Evolutionary conservation across 208 protist genomes (phyloP), one percentile per base, ranked within the genome.

Genomic region (Leishmania guyanensis): DNA sequence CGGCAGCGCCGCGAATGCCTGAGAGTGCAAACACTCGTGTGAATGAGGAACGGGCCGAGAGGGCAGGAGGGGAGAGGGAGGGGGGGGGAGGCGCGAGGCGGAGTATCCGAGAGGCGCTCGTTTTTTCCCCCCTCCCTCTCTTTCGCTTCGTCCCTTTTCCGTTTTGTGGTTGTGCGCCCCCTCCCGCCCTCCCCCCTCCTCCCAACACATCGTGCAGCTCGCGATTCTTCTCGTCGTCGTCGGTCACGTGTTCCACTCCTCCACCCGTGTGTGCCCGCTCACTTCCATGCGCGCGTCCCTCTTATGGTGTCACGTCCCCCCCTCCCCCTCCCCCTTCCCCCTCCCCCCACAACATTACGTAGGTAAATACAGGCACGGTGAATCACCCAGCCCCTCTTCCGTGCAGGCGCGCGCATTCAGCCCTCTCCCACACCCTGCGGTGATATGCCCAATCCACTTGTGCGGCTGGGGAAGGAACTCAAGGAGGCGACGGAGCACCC

Each of bases 401-500:
- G 10, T 53, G 50, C 48, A 83, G 29, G 65, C 60, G 54, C 60
- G 77, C 77, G 8, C 22, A 51, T 1, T 12, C 66, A 29, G 17
- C 4, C 20, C 39, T 51, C 66, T 72, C 62, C 1, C 69, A 56
- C 36, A 39, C 36, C 1, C 36, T 1, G 36, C 36, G 36, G 36
- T 39, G 36, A 39, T 39, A 94, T 92, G 90, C 76, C 87, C 0
- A 85, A 84, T 33, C 84, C 88, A 2, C 60, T 94, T 56, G 84
- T 83, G 10, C 90, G 92, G 3, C 85, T 96, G 1, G 80, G 75
- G 3, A 93, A 92, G 77, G 92, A 96, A 76, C 82, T 96, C 58
- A 85, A 89, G 58, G 90, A 93, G 36, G 84, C 86, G 0, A 72
- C 80, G 33, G 69, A 82, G 43, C 73, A 87, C 73, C 84, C 88